Evolutionary conservation across 805 yeast species (phyloP).

Genomic region (Teunomyces cretensis): DNA sequence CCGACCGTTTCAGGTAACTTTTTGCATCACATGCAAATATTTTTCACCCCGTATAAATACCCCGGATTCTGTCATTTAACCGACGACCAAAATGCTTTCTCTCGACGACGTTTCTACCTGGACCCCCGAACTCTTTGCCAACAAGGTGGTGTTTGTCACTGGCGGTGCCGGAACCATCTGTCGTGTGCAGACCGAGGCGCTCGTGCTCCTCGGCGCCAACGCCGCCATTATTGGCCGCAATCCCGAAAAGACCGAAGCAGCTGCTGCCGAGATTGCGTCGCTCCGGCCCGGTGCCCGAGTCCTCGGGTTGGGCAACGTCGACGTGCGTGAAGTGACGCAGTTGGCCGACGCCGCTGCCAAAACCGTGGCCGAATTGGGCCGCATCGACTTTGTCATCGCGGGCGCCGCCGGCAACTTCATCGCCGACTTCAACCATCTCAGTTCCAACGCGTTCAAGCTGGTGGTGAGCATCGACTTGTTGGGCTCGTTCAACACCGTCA

Average conservation of each 20-base stretch:
- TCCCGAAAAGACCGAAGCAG: slow-evolving; percentile 58
- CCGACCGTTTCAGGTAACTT: too few relatives aligned
- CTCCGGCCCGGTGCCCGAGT: slow-evolving; percentile 65
- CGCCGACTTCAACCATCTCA: slow-evolving; percentile 72
- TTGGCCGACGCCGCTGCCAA: slow-evolving; percentile 60
- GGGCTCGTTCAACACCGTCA: slow-evolving; percentile 87
- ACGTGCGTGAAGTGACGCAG: slow-evolving; percentile 71
- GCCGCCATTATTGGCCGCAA: slow-evolving; percentile 86
- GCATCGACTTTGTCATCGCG: slow-evolving; percentile 83
- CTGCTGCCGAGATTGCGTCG: slow-evolving; percentile 63
- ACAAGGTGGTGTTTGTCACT: slow-evolving; percentile 85
- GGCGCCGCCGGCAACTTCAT: slow-evolving; percentile 97
- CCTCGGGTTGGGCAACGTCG: slow-evolving; percentile 68
- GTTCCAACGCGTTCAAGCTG: slow-evolving; percentile 84
- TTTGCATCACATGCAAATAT: neutral
- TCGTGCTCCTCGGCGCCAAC: slow-evolving; percentile 80
- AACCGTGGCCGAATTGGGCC: slow-evolving; percentile 69
- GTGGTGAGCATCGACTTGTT: slow-evolving; percentile 84
- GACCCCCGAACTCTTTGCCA: slow-evolving; percentile 70
- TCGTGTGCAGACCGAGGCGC: slow-evolving; percentile 82
- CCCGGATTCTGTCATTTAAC: too few relatives aligned
- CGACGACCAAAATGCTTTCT: neutral
- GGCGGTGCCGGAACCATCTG: slow-evolving; percentile 98
- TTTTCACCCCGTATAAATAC: neutral
- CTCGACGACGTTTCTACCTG: slow-evolving; percentile 19